These are phyloP conservation scores for Trichoderma sp. DNA, from an alignment of 2,329 filamentous ascomycete species.

Conservation along the genomic window DNA sequence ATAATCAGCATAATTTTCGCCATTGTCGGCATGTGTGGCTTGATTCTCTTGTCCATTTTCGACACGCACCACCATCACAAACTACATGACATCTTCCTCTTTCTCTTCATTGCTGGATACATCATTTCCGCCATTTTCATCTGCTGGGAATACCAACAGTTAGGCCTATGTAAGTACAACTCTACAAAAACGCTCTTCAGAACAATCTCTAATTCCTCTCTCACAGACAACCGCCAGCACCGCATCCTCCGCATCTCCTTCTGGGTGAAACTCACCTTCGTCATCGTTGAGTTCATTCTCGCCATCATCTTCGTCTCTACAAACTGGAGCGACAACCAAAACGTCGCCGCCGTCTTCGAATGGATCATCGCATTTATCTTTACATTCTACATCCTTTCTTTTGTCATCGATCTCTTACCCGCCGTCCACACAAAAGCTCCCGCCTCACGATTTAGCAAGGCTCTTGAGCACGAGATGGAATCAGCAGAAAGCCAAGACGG, in stretches of 20 bases:
- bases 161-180: constrained; percentile 62
- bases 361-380: constrained; percentile 79
- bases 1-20: constrained; percentile 64
- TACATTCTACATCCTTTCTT: constrained; percentile 83
- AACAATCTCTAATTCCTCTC: not conserved
- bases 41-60: constrained; percentile 82
- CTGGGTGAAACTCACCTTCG: constrained; percentile 82
- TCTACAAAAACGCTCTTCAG: not conserved
- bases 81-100: constrained; percentile 73
- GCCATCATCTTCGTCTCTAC: constrained; percentile 68
- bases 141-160: constrained; percentile 83
- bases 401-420: constrained; percentile 82
- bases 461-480: constrained; percentile 26
- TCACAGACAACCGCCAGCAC: constrained; percentile 63
- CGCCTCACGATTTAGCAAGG: constrained; percentile 32
- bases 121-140: constrained; percentile 82
- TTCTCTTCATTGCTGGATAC: constrained; percentile 83
- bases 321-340: constrained; percentile 48
- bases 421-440: constrained; percentile 58
- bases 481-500: constrained; percentile 4
- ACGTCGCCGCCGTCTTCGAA: constrained; percentile 76
- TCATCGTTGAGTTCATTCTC: constrained; percentile 73
- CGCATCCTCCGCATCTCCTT: constrained; percentile 74
- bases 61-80: constrained; percentile 68
- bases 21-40: constrained; percentile 69